These are phyloP conservation scores for Solanum verrucosum DNA, from an alignment of 257 asterid genomes.

Conservation along the genomic window DNA sequence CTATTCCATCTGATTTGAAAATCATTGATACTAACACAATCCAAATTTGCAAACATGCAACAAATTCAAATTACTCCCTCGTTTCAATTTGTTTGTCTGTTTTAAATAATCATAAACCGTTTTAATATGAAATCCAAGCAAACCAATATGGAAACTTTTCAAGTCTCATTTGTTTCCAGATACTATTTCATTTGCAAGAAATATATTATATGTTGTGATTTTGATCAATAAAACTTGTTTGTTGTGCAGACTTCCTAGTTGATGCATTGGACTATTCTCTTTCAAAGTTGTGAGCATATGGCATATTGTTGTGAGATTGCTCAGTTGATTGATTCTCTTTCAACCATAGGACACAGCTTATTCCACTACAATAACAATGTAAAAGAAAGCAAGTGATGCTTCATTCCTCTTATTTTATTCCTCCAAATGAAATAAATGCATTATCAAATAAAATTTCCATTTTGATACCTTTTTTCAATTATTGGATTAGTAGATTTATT, in stretches of 20 bases:
- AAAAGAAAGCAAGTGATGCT: not conserved
- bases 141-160: not conserved
- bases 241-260: conserved; percentile 72
- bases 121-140: not conserved
- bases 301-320: not conserved
- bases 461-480: not conserved
- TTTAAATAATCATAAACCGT: not conserved
- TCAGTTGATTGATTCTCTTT: not conserved
- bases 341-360: not conserved
- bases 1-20: not conserved
- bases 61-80: not conserved
- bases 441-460: not conserved
- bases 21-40: not conserved
- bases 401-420: not conserved
- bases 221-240: not conserved
- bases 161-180: not conserved
- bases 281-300: conserved; percentile 52
- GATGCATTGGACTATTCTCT: conserved; percentile 76
- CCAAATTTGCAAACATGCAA: not conserved
- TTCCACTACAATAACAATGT: not conserved
- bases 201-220: not conserved
- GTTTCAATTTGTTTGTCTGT: not conserved
- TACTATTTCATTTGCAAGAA: not conserved
- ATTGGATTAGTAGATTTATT: no score
- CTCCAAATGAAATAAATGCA: not conserved